phyloP scores from a whole-genome alignment of 2,329 filamentous ascomycete genomes.

The Aspergillus puulaauensis region DNA sequence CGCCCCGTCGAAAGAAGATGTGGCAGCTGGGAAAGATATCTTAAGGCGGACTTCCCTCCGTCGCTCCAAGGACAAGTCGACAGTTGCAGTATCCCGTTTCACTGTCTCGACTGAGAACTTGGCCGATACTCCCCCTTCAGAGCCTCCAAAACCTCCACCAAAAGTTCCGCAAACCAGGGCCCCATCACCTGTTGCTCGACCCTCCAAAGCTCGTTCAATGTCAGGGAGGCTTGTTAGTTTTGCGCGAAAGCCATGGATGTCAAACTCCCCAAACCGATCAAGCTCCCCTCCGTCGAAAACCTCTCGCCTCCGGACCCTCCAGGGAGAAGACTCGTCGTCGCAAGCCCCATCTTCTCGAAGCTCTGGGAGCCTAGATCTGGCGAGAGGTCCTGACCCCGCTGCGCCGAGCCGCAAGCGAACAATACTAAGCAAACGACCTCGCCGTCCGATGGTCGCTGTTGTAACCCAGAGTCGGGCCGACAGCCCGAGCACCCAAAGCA shows the following conservation, averaged over 20 bases:
- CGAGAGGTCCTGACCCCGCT: slow-evolving; percentile 13
- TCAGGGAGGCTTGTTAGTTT: slow-evolving; percentile 52
- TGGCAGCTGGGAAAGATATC: slow-evolving; percentile 42
- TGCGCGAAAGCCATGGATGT: slow-evolving; percentile 52
- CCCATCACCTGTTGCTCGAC: slow-evolving; percentile 32
- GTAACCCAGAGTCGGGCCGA: slow-evolving; percentile 37
- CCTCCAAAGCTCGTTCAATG: slow-evolving; percentile 47
- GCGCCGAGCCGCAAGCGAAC: slow-evolving; percentile 30
- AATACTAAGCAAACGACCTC: slow-evolving; percentile 36
- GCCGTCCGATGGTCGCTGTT: slow-evolving; percentile 42
- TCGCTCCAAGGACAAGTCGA: slow-evolving; percentile 34
- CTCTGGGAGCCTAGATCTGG: slow-evolving; percentile 20
- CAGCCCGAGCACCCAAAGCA: slow-evolving; percentile 34
- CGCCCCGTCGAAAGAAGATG: slow-evolving; percentile 37
- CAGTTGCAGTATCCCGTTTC: slow-evolving; percentile 35
- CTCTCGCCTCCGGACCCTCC: slow-evolving; percentile 22
- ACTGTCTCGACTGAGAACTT: slow-evolving; percentile 39
- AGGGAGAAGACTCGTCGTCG: slow-evolving; percentile 30
- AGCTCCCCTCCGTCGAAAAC: slow-evolving; percentile 44
- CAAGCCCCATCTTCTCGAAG: slow-evolving; percentile 19
- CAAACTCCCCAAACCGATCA: slow-evolving; percentile 44
- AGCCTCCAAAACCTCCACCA: slow-evolving; percentile 18
- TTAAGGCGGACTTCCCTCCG: slow-evolving; percentile 42
- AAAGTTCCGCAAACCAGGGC: slow-evolving; percentile 28
- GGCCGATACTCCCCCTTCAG: slow-evolving; percentile 23